These are phyloP conservation scores for Cyberlindnera meyerae DNA, from an alignment of 805 yeast genomes.

Conservation along the genomic window DNA sequence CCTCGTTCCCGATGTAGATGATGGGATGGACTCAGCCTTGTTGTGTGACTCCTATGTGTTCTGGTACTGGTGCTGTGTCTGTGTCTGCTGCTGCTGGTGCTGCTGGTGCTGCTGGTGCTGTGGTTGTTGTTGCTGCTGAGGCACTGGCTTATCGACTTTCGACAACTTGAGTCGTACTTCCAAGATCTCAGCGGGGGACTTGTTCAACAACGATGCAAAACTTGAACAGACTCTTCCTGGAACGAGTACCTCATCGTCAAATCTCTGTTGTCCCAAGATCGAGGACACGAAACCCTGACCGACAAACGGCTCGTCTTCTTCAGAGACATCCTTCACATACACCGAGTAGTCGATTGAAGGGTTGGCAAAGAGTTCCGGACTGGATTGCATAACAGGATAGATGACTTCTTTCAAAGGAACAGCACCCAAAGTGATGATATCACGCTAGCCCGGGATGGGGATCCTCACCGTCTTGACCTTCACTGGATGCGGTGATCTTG, in stretches of 20 bases:
- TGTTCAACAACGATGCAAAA: constrained; percentile 41
- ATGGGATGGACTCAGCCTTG: too few species aligned
- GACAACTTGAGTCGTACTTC: constrained; percentile 50
- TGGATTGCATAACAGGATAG: constrained; percentile 39
- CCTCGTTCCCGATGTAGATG: background rate
- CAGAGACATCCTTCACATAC: constrained; percentile 42
- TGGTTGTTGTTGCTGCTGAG: constrained; percentile 10
- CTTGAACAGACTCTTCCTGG: constrained; percentile 54
- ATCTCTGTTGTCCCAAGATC: constrained; percentile 18
- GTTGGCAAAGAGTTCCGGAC: constrained; percentile 37
- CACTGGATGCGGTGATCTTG: constrained; percentile 33
- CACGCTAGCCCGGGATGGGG: constrained; percentile 38
- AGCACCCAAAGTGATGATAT: constrained; percentile 39
- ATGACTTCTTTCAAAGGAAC: constrained; percentile 41
- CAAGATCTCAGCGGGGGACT: constrained; percentile 42
- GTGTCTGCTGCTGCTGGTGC: constrained; percentile 5
- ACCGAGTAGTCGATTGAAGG: constrained; percentile 42
- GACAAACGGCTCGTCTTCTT: constrained; percentile 49
- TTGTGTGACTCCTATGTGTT: constrained; percentile 3
- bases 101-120: constrained; percentile 6
- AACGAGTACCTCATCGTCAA: constrained; percentile 36
- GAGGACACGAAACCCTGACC: constrained; percentile 40
- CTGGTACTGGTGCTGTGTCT: constrained; percentile 1
- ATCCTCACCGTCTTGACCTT: constrained; percentile 38
- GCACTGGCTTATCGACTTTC: constrained; percentile 14